Evolutionary conservation across 208 protist genomes (phyloP).

Genomic region (Trypanosoma platydactyli): DNA sequence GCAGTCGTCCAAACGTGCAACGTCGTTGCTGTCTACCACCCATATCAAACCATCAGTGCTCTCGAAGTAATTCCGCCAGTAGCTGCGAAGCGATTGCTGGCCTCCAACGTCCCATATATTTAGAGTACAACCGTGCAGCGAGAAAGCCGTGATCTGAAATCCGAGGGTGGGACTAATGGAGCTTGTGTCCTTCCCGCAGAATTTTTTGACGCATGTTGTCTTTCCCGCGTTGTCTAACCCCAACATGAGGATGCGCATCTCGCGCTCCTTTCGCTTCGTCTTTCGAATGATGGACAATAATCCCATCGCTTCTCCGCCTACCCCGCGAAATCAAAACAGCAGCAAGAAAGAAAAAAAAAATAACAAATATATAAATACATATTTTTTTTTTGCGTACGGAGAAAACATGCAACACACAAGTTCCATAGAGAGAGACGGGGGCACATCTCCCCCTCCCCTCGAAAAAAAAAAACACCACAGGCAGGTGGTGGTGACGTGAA

Average conservation of each 20-base stretch:
- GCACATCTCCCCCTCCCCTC: no score
- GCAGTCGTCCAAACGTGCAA: slow-evolving; percentile 90
- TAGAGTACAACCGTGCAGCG: slow-evolving; percentile 95
- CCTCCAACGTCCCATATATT: slow-evolving; percentile 99
- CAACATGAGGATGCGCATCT: slow-evolving; percentile 99
- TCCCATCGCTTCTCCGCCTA: slow-evolving; percentile 90
- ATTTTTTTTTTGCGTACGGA: neutral
- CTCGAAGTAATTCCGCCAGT: slow-evolving; percentile 98
- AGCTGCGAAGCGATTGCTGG: slow-evolving; percentile 98
- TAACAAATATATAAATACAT: neutral
- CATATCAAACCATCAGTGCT: slow-evolving; percentile 96
- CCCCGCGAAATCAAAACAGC: slow-evolving; percentile 1
- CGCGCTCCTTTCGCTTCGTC: slow-evolving; percentile 98
- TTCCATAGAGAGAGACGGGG: no score
- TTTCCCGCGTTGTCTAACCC: slow-evolving; percentile 97
- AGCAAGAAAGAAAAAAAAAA: slow-evolving; percentile 28
- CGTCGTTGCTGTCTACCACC: slow-evolving; percentile 97
- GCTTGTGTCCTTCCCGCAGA: slow-evolving; percentile 98
- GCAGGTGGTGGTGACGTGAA: no score
- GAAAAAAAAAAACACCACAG: no score
- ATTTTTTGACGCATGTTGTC: slow-evolving; percentile 99
- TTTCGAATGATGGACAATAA: slow-evolving; percentile 98
- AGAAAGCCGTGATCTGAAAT: slow-evolving; percentile 99
- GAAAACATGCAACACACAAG: neutral
- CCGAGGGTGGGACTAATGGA: slow-evolving; percentile 98